Base-by-base conservation (phyloP, 129 eudicot species). In the Ambrosia artemisiifolia region DNA sequence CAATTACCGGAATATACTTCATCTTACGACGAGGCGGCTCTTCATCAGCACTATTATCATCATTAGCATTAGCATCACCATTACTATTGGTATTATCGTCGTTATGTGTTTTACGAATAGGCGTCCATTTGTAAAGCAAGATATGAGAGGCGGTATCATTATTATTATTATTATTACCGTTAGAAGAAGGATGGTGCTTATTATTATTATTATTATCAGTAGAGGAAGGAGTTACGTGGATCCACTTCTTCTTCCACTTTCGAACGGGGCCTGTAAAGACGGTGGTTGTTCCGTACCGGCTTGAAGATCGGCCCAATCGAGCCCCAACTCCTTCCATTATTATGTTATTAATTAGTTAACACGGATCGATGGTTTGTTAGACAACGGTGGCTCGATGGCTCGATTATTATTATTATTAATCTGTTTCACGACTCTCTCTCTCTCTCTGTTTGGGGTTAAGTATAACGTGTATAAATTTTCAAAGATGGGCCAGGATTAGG, bases 291-390 rank as follows among this genome's bases (percentile, higher is more conserved):
- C 89, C 99, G 89, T 88, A 95, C 55, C 97, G 89, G 55, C 88
- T 84, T 7, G 99, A 88, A 56, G 99, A 88, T 50, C 99, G 91
- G 36, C 99, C 99, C 56, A 91, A 81, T 32, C 99, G 89, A 3
- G 95, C 99, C 50, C 99, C 99, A 17, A 95, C 99, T 51, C 99
- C 99, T 51, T 95, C 99, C 99, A 95, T 95, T 44, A 3, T 3
- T 7, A 42, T 55, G 9, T 6, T 6, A 38, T 6, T 38, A 38
- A 5, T 38, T 40, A 6, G 9, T 36, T 36, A 1, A 40, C 11
- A 3, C 71, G 71, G 67, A 68, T 59, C 87, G 83, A 66, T 57
- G 72, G 44, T 10, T 50, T 49, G 79, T 24, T 24, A 24, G 28
- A 24, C 28, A 72, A 67, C 80, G 86, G 69, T 84, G 82, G 82